These are phyloP conservation scores for Colletotrichum spaethianum DNA, from an alignment of 2,329 filamentous ascomycete species.

Conservation along the genomic window DNA sequence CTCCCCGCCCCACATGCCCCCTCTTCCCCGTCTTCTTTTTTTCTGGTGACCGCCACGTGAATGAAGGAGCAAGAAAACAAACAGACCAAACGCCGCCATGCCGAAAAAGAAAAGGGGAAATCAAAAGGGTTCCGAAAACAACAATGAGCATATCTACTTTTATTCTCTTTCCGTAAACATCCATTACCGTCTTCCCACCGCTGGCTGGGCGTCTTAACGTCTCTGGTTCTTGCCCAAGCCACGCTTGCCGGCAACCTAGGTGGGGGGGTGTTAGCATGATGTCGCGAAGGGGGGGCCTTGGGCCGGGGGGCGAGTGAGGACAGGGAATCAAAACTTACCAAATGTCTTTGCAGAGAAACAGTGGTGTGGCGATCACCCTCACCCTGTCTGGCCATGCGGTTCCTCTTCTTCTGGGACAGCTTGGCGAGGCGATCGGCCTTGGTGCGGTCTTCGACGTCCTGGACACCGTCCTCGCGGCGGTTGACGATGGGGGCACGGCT, in stretches of 20 bases:
- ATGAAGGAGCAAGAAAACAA: slow-evolving; percentile 19
- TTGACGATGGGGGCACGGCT: slow-evolving; percentile 64
- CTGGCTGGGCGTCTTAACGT: slow-evolving; percentile 62
- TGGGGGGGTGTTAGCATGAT: slow-evolving; percentile 49
- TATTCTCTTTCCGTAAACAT: slow-evolving; percentile 31
- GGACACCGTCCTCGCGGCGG: slow-evolving; percentile 83
- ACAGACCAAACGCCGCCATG: slow-evolving; percentile 33
- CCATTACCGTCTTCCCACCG: slow-evolving; percentile 26
- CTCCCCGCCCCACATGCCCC: not conserved
- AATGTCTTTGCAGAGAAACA: slow-evolving; percentile 87
- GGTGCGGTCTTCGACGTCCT: slow-evolving; percentile 73
- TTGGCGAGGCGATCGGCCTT: slow-evolving; percentile 92
- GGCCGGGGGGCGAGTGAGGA: not conserved
- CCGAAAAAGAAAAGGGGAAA: not conserved
- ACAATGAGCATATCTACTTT: slow-evolving; percentile 36
- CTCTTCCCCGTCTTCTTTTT: not conserved
- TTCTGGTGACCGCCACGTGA: not conserved
- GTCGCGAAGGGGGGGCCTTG: not conserved
- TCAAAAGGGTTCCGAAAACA: slow-evolving; percentile 10
- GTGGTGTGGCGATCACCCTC: slow-evolving; percentile 94
- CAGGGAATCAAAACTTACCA: slow-evolving; percentile 72
- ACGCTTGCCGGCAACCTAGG: slow-evolving; percentile 90
- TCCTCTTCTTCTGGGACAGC: slow-evolving; percentile 97
- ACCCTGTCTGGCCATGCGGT: slow-evolving; percentile 96
- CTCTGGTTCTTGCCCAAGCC: slow-evolving; percentile 90